These are phyloP conservation scores for Penicillium paneum DNA, from an alignment of 2,329 filamentous ascomycete species.

Conservation along the genomic window DNA sequence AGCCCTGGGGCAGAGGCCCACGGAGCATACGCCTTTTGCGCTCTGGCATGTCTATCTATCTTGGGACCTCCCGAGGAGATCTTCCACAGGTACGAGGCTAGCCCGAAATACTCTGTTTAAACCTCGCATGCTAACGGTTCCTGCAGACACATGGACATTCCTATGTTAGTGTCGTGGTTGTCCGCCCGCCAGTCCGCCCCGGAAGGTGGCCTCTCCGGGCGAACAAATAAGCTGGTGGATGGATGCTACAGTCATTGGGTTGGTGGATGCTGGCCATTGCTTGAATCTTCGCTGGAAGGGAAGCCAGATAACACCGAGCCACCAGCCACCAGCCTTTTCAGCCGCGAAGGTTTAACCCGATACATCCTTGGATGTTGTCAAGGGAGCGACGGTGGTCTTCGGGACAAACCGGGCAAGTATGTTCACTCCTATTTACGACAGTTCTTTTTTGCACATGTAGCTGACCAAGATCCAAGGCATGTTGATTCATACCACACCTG, in stretches of 20 bases:
- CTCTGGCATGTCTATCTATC: constrained; percentile 81
- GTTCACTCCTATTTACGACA: constrained; percentile 34
- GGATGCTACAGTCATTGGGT: constrained; percentile 99
- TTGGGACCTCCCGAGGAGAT: constrained; percentile 73
- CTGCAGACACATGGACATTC: constrained; percentile 71
- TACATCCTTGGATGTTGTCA: constrained; percentile 92
- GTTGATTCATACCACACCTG: constrained; percentile 91
- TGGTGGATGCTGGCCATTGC: constrained; percentile 86
- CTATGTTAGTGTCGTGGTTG: constrained; percentile 78
- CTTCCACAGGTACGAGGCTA: constrained; percentile 62
- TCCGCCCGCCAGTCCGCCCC: constrained; percentile 84
- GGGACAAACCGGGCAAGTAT: constrained; percentile 90
- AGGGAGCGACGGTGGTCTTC: constrained; percentile 71
- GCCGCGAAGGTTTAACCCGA: constrained; percentile 75
- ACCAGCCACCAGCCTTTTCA: constrained; percentile 56
- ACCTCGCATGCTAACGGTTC: constrained; percentile 4
- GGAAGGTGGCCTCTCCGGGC: constrained; percentile 87
- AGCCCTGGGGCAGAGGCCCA: constrained; percentile 87
- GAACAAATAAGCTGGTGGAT: constrained; percentile 96
- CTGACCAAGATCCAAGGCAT: constrained; percentile 53
- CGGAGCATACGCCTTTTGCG: constrained; percentile 95
- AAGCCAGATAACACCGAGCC: constrained; percentile 34
- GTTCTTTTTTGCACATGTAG: constrained; percentile 6
- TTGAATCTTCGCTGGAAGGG: constrained; percentile 72
- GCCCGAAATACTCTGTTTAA: background rate